Evolutionary conservation across 2,329 filamentous ascomycete genomes (phyloP).

Genomic region (Aureobasidium subglaciale): DNA sequence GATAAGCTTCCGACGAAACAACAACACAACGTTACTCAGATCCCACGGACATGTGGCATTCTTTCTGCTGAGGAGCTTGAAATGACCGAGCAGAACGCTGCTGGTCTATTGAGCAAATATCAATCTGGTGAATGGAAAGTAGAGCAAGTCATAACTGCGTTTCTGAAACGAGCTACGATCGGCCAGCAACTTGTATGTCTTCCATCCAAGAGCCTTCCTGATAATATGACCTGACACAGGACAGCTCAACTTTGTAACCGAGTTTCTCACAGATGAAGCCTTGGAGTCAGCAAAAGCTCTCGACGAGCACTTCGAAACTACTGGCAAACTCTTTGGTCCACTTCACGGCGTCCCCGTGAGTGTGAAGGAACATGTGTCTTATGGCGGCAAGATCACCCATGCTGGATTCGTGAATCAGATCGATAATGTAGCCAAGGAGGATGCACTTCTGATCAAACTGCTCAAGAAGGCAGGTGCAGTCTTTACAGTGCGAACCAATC

Average conservation of each 20-base stretch:
- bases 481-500: constrained; percentile 46
- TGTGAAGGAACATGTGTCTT: constrained; percentile 19
- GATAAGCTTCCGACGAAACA: constrained; percentile 46
- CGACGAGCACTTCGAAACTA: constrained; percentile 32
- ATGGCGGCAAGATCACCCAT: constrained; percentile 17
- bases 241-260: constrained; percentile 38
- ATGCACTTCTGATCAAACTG: constrained; percentile 43
- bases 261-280: constrained; percentile 33
- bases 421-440: constrained; percentile 38
- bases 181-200: constrained; percentile 46
- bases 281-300: constrained; percentile 34
- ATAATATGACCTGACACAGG: neutral
- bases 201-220: neutral
- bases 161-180: constrained; percentile 48
- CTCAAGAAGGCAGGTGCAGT: constrained; percentile 45
- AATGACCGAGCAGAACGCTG: constrained; percentile 40
- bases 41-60: constrained; percentile 52
- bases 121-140: constrained; percentile 42
- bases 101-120: constrained; percentile 35
- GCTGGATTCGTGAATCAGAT: constrained; percentile 44
- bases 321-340: constrained; percentile 34
- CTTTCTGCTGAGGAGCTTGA: constrained; percentile 47
- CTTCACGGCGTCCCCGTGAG: constrained; percentile 21
- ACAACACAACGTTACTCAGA: constrained; percentile 49
- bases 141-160: constrained; percentile 44